These are phyloP conservation scores for Exophiala spinifera DNA, from an alignment of 2,329 filamentous ascomycete genomes.

Conservation along the genomic window DNA sequence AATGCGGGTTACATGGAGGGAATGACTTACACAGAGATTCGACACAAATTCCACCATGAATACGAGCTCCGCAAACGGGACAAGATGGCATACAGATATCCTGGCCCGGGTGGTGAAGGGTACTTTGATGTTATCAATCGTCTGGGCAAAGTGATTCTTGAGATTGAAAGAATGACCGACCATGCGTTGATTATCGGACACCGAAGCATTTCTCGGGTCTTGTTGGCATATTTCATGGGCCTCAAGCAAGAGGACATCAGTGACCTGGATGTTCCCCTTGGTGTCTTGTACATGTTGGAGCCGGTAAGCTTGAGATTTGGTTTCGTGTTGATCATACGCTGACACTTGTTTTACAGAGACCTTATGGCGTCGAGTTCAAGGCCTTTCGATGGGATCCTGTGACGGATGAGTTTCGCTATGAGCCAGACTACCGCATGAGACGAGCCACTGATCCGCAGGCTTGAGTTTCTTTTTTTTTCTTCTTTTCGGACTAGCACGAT, in stretches of 20 bases:
- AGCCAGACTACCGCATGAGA: slow-evolving; percentile 76
- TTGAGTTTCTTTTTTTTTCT: slow-evolving; percentile 13
- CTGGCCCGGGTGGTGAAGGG: slow-evolving; percentile 89
- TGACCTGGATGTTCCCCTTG: slow-evolving; percentile 87
- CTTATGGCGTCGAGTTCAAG: slow-evolving; percentile 95
- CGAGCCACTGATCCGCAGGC: slow-evolving; percentile 36
- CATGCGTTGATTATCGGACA: slow-evolving; percentile 91
- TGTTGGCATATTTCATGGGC: slow-evolving; percentile 96
- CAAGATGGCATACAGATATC: slow-evolving; percentile 95
- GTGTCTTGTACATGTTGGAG: slow-evolving; percentile 91
- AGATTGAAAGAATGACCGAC: slow-evolving; percentile 95
- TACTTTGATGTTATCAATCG: slow-evolving; percentile 97
- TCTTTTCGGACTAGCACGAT: slow-evolving; percentile 6
- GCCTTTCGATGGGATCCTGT: slow-evolving; percentile 85
- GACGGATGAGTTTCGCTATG: slow-evolving; percentile 75
- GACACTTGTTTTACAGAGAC: slow-evolving; percentile 56
- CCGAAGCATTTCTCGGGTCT: slow-evolving; percentile 83
- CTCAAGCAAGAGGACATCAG: slow-evolving; percentile 87
- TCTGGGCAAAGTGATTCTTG: slow-evolving; percentile 89
- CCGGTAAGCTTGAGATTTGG: slow-evolving; percentile 48
- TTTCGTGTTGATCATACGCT: slow-evolving; percentile 3
- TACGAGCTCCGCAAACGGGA: slow-evolving; percentile 75
- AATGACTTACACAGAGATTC: slow-evolving; percentile 90
- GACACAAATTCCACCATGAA: slow-evolving; percentile 72
- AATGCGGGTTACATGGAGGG: slow-evolving; percentile 92